Evolutionary conservation across 2,329 filamentous ascomycete genomes (phyloP), one percentile per base, ranked within the genome.

Genomic region (Simplicillium aogashimaense): DNA sequence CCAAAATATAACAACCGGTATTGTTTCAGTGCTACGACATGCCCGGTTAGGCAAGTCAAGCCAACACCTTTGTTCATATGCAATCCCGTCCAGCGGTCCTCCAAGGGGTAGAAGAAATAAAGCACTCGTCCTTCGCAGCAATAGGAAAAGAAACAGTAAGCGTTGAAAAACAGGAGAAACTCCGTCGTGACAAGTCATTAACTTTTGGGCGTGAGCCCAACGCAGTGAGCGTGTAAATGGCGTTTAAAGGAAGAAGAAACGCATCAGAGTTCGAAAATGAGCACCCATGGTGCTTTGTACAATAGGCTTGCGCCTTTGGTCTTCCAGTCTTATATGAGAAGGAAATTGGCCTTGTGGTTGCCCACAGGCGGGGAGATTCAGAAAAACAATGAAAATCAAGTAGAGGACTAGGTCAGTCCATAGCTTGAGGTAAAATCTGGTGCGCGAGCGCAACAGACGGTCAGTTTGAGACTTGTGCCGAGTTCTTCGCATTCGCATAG

Each of bases 371-470:
- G 20, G 20, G 9, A 25, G 9, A 25, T 25, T 25, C 20, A 25
- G 9, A 25, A 25, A 25, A 20, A 2, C 12, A 10, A 20, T 11
- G 30, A 13, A 20, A 25, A 30, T 16, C n/a, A 18, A 14, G 17
- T 29, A 18, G 29, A 9, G 5, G 35, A 33, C 29, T 14, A 30
- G 29, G 51, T 40, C 16, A 3, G 15, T 40, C 50, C 76, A 40
- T 74, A 63, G 49, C 68, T 74, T 18, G 65, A 67, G 37, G 69
- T 60, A 14, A 70, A 62, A 36, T 75, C 70, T 6, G 88, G 88
- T 45, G 90, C 86, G 53, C 90, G 83, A 13, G 88, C 89, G 57
- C 94, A 87, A 50, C 88, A 94, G 43, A 97, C 89, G 59, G 94
- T 78, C 52, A 97, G 71, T 59, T 90, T 88, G 59, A 97, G 81